Evolutionary conservation across 306 rosid genomes (phyloP).

Genomic region (Malus fusca): DNA sequence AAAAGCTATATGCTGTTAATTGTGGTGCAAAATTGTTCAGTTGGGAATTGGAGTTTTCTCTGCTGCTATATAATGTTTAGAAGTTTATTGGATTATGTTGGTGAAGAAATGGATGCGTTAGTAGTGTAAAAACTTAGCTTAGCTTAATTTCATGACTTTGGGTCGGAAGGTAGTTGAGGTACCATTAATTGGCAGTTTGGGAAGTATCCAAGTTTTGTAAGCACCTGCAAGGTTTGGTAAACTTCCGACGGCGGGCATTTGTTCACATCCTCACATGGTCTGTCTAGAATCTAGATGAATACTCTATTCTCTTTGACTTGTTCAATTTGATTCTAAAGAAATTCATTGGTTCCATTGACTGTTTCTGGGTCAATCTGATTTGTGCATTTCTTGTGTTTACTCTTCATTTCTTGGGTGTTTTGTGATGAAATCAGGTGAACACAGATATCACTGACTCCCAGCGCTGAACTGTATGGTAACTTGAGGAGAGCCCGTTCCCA

Average conservation of each 20-base stretch:
- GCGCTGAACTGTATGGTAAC: background rate
- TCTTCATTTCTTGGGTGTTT: background rate
- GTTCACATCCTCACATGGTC: no score
- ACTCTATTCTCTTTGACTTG: background rate
- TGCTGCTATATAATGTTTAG: background rate
- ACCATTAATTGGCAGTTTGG: no score
- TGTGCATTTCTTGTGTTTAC: background rate
- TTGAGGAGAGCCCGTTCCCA: background rate
- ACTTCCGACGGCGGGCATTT: no score
- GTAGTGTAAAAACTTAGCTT: background rate
- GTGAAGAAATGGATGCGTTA: background rate
- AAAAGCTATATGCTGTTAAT: background rate
- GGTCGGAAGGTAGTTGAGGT: no score
- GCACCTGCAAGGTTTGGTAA: no score
- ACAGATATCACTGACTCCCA: background rate
- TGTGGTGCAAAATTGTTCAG: background rate
- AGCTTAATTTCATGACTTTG: background rate
- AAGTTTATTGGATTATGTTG: background rate
- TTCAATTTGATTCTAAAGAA: background rate
- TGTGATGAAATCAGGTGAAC: constrained; percentile 5
- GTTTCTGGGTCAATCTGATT: background rate
- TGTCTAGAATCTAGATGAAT: background rate
- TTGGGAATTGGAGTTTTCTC: background rate
- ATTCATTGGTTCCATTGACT: background rate
- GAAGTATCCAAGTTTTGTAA: no score